Base-by-base conservation (phyloP, 371 early-diverging fungal species). In the Syncephalastrum racemosum region DNA sequence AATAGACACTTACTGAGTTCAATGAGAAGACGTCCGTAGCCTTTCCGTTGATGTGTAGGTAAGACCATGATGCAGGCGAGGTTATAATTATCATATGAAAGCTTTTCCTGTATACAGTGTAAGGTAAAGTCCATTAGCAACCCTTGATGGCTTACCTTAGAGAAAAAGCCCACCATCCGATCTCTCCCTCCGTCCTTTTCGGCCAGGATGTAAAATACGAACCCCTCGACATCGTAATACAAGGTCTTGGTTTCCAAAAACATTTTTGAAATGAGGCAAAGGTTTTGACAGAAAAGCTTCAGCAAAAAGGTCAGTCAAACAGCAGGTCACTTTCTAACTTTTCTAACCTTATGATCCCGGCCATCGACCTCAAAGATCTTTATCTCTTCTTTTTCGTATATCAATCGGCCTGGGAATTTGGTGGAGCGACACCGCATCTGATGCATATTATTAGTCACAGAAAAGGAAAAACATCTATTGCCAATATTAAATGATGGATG, bases 181-280 rank as follows among this genome's bases (percentile, higher is more conserved):
- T 84, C 84, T 60, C 55, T 47, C 7, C 68, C 53, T 7, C 63
- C 55, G 55, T 89, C 83, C 14, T 68, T 77, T 58, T 89, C 85
- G n/a, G 90, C 88, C 60, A 98, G 75, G 5, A 99, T 86, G 72
- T 98, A 99, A 59, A 99, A 99, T 51, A 94, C 79, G 68, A 99
- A 99, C 13, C 97, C 96, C 62, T 98, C 95, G 19, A 98, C 93
- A 61, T 99, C 99, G 70, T 95, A 99, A 61, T 96, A 98, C 14
- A 99, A 76, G 2, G 99, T 99, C 68, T 99, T 99, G 77, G 96
- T 96, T 71, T 99, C 99, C 50, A 99, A 76, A 76, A 99, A 99
- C 56, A 93, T 73, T 66, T 98, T 98, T 12, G 93, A 89, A 43
- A 99, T 71, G 25, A 99, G 79, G 27, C 96, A 96, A 24, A 99